Evolutionary conservation across 139 green algal species (phyloP), one percentile per base, ranked within the genome.

Genomic region (Micractinium conductrix): DNA sequence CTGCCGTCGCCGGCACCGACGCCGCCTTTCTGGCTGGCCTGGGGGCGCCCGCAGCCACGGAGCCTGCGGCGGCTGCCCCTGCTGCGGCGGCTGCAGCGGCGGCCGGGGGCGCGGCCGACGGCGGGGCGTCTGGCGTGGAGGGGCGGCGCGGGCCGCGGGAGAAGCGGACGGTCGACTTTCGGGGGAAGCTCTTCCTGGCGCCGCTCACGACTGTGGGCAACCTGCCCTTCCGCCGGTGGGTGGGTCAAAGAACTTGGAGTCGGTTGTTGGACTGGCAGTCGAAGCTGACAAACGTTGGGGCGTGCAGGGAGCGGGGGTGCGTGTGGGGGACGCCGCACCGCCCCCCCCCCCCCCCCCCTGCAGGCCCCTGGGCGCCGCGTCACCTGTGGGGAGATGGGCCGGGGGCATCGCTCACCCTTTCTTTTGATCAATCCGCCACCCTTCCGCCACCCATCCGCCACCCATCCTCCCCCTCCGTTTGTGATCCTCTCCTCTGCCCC

Each of bases 121-220:
- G 6, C 1, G 79, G 48, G 12, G 30, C 65, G 16, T 60, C 30
- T 16, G 85, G 91, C 43, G 63, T 87, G 37, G 90, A 94, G 44
- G 73, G 84, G n/a, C 88, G 70, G 40, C n/a, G 92, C 44, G 78
- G 76, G 44, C 58, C 85, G 1, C 68, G 50, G 37, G 93, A 95
- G 86, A 92, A 90, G 74, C 87, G 88, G 82, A 50, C 8, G 0
- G 33, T 98, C 22, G 95, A 98, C 87, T 95, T 98, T 42, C 74
- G 90, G 8, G 94, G 92, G 30, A 98, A 98, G 91, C 89, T 93
- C 16, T 97, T 97, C 83, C 90, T 99, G 44, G 97, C 97, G 7
- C 97, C 97, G 16, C 89, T 99, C 24, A 99, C 97, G 17, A 99
- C 97, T 10, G 94, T 97, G 33, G 96, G 97, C 85, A 99, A 99